phyloP scores from a whole-genome alignment of 2,329 filamentous ascomycete species.

The Ophiosphaerella herpotricha region DNA sequence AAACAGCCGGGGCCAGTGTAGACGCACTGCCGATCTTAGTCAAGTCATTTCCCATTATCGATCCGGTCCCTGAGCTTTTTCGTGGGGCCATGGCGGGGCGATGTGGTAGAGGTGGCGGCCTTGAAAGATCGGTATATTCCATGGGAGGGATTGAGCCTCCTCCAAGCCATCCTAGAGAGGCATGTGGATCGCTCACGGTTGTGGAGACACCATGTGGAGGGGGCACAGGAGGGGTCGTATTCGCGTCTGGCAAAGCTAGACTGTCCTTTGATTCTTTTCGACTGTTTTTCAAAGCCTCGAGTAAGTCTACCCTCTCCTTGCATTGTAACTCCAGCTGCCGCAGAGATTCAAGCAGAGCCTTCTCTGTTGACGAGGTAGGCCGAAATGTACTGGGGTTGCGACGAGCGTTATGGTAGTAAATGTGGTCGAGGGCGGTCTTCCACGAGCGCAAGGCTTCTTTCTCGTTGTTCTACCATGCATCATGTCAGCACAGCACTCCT shows the following conservation, averaged over 20 bases:
- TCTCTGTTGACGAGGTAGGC: conserved; percentile 81
- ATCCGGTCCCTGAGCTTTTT: conserved; percentile 51
- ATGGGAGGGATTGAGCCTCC: conserved; percentile 81
- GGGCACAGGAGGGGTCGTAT: conserved; percentile 29
- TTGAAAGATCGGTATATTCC: conserved; percentile 79
- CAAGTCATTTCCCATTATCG: conserved; percentile 26
- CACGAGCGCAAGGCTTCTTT: conserved; percentile 87
- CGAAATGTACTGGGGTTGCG: conserved; percentile 70
- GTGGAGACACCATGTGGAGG: conserved; percentile 24
- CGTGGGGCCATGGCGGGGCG: conserved; percentile 54
- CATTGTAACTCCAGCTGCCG: conserved; percentile 86
- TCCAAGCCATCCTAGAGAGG: conserved; percentile 66
- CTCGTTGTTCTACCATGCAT: conserved; percentile 75
- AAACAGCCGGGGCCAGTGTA: conserved; percentile 41
- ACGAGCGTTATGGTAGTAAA: conserved; percentile 83
- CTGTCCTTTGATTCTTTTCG: conserved; percentile 57
- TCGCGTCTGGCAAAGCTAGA: conserved; percentile 21
- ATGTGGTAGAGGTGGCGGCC: conserved; percentile 65
- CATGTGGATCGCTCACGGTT: conserved; percentile 14
- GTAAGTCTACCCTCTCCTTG: conserved; percentile 86
- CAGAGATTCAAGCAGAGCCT: conserved; percentile 78
- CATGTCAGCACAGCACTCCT: conserved; percentile 1
- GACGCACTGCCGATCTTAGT: conserved; percentile 27
- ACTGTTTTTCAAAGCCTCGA: conserved; percentile 77
- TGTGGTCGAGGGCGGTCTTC: conserved; percentile 84